Evolutionary conservation across 768 basidiomycete genomes (phyloP).

Genomic region (Mycena rosella): DNA sequence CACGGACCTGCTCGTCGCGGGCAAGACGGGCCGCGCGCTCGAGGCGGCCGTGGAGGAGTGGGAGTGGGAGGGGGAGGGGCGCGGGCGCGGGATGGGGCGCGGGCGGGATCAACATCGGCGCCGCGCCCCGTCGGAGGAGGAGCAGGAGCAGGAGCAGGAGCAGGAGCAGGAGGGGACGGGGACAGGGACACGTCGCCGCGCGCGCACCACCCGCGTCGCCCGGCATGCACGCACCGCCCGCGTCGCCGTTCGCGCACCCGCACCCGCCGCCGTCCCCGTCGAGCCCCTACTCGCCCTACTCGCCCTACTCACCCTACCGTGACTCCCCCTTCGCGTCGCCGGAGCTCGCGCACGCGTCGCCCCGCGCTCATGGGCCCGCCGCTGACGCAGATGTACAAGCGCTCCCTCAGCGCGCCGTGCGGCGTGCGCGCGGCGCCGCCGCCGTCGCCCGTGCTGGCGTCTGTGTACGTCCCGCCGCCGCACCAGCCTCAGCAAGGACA

Average conservation of each 20-base stretch:
- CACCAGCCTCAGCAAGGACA: too few relatives aligned
- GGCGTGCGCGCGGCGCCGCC: slow-evolving; percentile 9
- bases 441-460: slow-evolving; percentile 9
- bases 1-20: slow-evolving; percentile 72
- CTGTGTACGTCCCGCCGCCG: not conserved
- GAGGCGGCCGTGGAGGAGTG: slow-evolving; percentile 73
- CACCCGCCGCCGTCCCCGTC: slow-evolving; percentile 9
- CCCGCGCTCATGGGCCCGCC: slow-evolving; percentile 42
- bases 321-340: slow-evolving; percentile 9
- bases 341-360: not conserved
- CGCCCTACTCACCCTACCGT: not conserved
- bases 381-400: slow-evolving; percentile 75
- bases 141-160: slow-evolving; percentile 36
- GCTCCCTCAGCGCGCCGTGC: slow-evolving; percentile 68
- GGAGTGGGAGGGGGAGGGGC: slow-evolving; percentile 54
- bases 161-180: slow-evolving; percentile 62
- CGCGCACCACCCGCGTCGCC: slow-evolving; percentile 4
- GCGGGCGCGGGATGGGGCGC: not conserved
- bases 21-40: slow-evolving; percentile 74
- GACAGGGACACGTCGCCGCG: too few relatives aligned
- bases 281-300: not conserved
- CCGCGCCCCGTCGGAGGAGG: too few relatives aligned
- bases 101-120: too few relatives aligned
- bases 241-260: slow-evolving; percentile 4
- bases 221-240: not conserved